These are phyloP conservation scores for Pseudopithomyces chartarum DNA, from an alignment of 2,329 filamentous ascomycete genomes.

Conservation along the genomic window DNA sequence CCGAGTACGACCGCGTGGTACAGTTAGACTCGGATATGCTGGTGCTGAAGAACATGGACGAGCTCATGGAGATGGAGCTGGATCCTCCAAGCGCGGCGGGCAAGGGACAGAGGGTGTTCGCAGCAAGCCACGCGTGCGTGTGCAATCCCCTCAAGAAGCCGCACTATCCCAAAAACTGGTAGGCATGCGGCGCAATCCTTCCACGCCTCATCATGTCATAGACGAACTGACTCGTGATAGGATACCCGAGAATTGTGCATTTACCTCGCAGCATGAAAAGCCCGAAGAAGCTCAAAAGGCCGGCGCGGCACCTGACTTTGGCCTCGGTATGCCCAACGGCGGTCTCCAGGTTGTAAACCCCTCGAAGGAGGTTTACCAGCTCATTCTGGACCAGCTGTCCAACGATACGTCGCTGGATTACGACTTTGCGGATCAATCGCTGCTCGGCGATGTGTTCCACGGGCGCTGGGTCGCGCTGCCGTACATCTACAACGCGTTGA, in stretches of 20 bases:
- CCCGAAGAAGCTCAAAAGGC: slow-evolving; percentile 57
- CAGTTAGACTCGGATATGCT: slow-evolving; percentile 91
- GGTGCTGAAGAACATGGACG: slow-evolving; percentile 83
- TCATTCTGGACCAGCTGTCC: slow-evolving; percentile 55
- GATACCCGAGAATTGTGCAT: slow-evolving; percentile 65
- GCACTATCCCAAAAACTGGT: slow-evolving; percentile 80
- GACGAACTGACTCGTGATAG: slow-evolving; percentile 24
- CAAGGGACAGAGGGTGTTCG: slow-evolving; percentile 71
- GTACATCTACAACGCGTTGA: slow-evolving; percentile 66
- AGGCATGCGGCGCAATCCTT: slow-evolving; percentile 10
- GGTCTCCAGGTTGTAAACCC: slow-evolving; percentile 67
- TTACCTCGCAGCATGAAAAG: slow-evolving; percentile 60
- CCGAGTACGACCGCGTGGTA: slow-evolving; percentile 78
- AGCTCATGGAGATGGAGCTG: slow-evolving; percentile 82
- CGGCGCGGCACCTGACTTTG: slow-evolving; percentile 56
- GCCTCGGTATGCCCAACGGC: slow-evolving; percentile 64
- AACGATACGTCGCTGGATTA: slow-evolving; percentile 55
- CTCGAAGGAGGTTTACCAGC: slow-evolving; percentile 56
- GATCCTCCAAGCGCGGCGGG: slow-evolving; percentile 61
- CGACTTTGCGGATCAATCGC: slow-evolving; percentile 65
- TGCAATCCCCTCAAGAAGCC: slow-evolving; percentile 80
- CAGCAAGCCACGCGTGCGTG: slow-evolving; percentile 81
- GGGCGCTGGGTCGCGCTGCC: slow-evolving; percentile 64
- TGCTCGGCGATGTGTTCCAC: slow-evolving; percentile 62
- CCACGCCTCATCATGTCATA: no score